phyloP scores from a whole-genome alignment of 139 green algal genomes.

The Picocystis salinarum region DNA sequence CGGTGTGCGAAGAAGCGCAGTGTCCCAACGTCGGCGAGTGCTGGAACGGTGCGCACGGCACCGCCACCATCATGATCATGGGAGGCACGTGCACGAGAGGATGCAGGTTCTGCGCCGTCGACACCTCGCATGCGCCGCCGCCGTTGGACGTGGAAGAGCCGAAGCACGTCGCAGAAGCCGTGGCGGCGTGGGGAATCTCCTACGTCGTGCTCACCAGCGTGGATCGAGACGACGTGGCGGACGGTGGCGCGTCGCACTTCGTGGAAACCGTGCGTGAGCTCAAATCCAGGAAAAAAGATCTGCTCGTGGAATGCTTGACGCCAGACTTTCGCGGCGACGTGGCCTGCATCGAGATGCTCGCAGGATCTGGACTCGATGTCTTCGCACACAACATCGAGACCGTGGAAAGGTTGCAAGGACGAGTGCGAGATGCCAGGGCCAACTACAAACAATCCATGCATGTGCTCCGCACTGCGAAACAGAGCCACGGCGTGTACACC shows the following conservation, averaged over 20 bases:
- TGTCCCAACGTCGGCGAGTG: constrained; percentile 84
- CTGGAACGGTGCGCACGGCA: constrained; percentile 43
- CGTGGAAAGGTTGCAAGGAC: background rate
- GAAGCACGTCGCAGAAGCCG: constrained; percentile 46
- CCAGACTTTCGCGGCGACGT: constrained; percentile 1
- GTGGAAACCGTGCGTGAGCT: constrained; percentile 11
- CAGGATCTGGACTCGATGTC: background rate
- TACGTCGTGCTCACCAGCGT: constrained; percentile 73
- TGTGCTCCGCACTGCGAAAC: background rate
- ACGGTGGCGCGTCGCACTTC: constrained; percentile 74
- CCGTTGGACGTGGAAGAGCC: constrained; percentile 51
- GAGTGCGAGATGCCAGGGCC: background rate
- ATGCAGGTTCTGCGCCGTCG: constrained; percentile 77
- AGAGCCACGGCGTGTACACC: constrained; percentile 2
- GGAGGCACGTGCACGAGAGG: constrained; percentile 64
- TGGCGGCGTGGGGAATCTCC: constrained; percentile 60
- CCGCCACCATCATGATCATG: constrained; percentile 9
- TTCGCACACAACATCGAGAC: constrained; percentile 4
- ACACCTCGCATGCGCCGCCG: constrained; percentile 40
- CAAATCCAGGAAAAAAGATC: too few relatives aligned
- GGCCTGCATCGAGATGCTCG: background rate
- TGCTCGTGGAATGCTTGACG: constrained; percentile 1
- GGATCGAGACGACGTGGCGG: constrained; percentile 62
- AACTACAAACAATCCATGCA: constrained; percentile 4
- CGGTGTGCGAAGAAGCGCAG: constrained; percentile 74